Conservation (phyloP, 495 filamentous ascomycete genomes). For the Achaetomiella virescens region DNA sequence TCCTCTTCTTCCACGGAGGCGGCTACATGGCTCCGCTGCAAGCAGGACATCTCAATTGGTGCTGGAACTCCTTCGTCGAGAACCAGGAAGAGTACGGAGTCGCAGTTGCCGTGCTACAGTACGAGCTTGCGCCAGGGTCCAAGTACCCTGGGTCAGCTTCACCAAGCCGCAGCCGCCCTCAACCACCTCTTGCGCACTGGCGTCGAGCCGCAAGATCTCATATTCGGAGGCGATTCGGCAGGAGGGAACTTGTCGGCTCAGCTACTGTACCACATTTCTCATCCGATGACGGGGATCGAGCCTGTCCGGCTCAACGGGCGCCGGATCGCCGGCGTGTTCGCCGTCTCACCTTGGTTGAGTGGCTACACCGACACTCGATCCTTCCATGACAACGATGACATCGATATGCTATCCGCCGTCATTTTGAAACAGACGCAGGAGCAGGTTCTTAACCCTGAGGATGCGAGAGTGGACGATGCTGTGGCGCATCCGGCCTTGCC, state of each 20-base stretch:
- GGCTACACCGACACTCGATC: no score
- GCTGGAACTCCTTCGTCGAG: conserved; percentile 21
- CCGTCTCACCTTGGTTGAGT: conserved; percentile 27
- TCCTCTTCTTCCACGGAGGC: conserved; percentile 34
- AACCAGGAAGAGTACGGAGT: conserved; percentile 19
- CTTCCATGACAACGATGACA: no score
- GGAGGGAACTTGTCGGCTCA: conserved; percentile 28
- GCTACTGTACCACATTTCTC: conserved; percentile 24
- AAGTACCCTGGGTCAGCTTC: conserved; percentile 25
- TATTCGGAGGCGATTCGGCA: conserved; percentile 32
- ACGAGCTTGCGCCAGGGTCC: conserved; percentile 25
- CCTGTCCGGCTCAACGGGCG: conserved; percentile 13
- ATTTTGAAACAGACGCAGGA: no score
- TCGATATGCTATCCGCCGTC: no score
- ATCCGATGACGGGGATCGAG: conserved; percentile 9
- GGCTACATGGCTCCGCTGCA: conserved; percentile 23
- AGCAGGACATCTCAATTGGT: conserved; percentile 26
- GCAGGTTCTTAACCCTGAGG: no score
- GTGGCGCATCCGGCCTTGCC: no score
- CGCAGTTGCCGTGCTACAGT: conserved; percentile 30
- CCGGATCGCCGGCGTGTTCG: conserved; percentile 27
- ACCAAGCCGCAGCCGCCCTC: conserved; percentile 25
- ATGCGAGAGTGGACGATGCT: no score
- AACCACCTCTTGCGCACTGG: conserved; percentile 19
- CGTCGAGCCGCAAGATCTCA: conserved; percentile 17